Base-by-base conservation (phyloP, 1,284 basidiomycete genomes). In the Puccinia polysora region DNA sequence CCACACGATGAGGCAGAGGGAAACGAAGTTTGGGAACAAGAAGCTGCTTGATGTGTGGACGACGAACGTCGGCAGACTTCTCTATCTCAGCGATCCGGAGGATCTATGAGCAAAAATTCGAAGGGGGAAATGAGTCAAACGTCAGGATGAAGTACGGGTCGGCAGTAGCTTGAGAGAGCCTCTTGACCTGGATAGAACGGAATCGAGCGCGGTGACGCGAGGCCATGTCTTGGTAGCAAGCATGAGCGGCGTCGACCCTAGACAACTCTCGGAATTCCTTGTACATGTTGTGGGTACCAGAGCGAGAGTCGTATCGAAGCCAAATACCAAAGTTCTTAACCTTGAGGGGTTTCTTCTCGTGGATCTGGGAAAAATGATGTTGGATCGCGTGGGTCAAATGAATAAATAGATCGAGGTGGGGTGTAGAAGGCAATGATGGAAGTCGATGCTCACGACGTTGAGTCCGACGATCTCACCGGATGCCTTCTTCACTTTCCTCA, bases 261-360 rank as follows among this genome's bases (percentile, higher is more conserved):
- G 86, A 86, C 77, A 98, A 87, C 78, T 96, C 95, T 80, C 94
- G 91, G 90, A 91, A 97, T 85, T 98, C 95, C 82, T 85, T 85
- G 84, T 85, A 84, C 84, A 85, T 84, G 87, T 97, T 96, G 87
- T 96, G 93, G 73, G 94, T 97, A 75, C 93, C 93, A 62, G 91
- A 95, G 79, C 92, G 91, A 73, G 93, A 96, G 84, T 96, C 95
- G 84, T 98, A 98, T 78, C 96, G 91, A 81, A 98, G 84, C 95
- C 95, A 98, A 84, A 98, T 91, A 79, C 93, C 96, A 81, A 98
- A 97, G 89, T 97, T 97, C 88, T 98, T 98, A 81, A 97, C 90
- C 85, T 95, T 94, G 82, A 94, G 82, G 45, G 96, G 95, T 83
- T 89, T 91, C 86, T 91, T 93, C 85, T 98, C 95, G 79, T 88